Evolutionary conservation across 1,139 yeast genomes (phyloP).

Genomic region (Spathaspora sp.): DNA sequence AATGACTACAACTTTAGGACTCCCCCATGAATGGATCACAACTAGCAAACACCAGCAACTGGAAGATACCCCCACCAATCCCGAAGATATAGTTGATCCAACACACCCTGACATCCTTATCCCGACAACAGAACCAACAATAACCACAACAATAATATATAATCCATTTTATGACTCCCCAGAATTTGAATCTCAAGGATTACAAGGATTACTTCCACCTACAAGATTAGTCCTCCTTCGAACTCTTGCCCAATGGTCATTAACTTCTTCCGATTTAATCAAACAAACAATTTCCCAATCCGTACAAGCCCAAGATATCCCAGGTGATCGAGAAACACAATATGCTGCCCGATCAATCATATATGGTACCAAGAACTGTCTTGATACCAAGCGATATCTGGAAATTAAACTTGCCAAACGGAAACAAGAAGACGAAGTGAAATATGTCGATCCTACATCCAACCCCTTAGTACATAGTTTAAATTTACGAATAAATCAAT

Average conservation of each 20-base stretch:
- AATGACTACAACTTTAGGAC: conserved; percentile 32
- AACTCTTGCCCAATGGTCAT: conserved; percentile 50
- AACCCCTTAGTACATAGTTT: conserved; percentile 42
- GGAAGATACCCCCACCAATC: not conserved
- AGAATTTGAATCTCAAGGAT: conserved; percentile 44
- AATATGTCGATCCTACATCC: conserved; percentile 43
- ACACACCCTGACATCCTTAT: conserved; percentile 36
- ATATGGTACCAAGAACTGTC: conserved; percentile 37
- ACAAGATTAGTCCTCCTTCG: conserved; percentile 50
- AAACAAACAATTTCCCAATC: conserved; percentile 34
- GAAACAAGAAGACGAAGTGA: conserved; percentile 25
- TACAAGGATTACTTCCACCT: conserved; percentile 42
- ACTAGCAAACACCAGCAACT: conserved; percentile 1
- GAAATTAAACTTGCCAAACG: conserved; percentile 32
- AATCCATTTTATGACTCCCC: conserved; percentile 28
- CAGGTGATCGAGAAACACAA: conserved; percentile 46
- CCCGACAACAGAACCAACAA: conserved; percentile 9
- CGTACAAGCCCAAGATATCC: conserved; percentile 38
- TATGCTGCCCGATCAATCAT: conserved; percentile 42
- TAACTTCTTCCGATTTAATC: conserved; percentile 42
- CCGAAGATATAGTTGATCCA: conserved; percentile 30
- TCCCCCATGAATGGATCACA: conserved; percentile 47
- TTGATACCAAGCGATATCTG: conserved; percentile 30
- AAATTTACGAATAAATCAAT: conserved; percentile 40
- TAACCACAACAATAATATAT: conserved; percentile 8